phyloP scores from a whole-genome alignment of 2,329 filamentous ascomycete species.

The Rutstroemia sp. region DNA sequence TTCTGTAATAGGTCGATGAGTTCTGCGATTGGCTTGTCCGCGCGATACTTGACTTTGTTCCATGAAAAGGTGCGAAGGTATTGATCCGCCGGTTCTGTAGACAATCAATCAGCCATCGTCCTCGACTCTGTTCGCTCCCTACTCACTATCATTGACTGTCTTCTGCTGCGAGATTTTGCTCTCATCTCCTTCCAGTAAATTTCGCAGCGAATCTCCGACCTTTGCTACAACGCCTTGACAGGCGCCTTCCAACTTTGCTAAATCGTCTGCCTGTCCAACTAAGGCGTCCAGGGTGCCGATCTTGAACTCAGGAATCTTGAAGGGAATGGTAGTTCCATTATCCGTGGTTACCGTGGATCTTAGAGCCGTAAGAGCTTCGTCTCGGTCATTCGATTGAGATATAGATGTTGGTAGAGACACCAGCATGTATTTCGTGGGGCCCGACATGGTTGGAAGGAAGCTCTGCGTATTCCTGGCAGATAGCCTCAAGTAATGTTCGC shows the following conservation, averaged over 20 bases:
- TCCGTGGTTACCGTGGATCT: constrained; percentile 65
- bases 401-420: constrained; percentile 86
- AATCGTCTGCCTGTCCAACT: constrained; percentile 92
- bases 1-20: constrained; percentile 84
- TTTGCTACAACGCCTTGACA: constrained; percentile 82
- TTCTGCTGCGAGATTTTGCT: constrained; percentile 65
- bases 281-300: constrained; percentile 93
- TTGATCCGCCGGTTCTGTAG: constrained; percentile 82
- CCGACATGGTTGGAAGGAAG: constrained; percentile 21
- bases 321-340: constrained; percentile 67
- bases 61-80: constrained; percentile 85
- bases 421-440: constrained; percentile 63
- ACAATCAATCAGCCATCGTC: constrained; percentile 12
- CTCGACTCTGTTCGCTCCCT: neutral
- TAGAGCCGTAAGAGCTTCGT: constrained; percentile 74
- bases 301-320: constrained; percentile 89
- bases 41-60: constrained; percentile 97
- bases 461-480: neutral
- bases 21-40: constrained; percentile 82
- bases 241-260: constrained; percentile 74
- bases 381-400: constrained; percentile 69
- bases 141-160: constrained; percentile 75
- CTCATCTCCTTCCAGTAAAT: constrained; percentile 30
- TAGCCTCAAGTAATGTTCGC: neutral
- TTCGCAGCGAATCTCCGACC: constrained; percentile 42